Evolutionary conservation across 345 rosid genomes (phyloP).

Genomic region (Eucalyptus urophylla): DNA sequence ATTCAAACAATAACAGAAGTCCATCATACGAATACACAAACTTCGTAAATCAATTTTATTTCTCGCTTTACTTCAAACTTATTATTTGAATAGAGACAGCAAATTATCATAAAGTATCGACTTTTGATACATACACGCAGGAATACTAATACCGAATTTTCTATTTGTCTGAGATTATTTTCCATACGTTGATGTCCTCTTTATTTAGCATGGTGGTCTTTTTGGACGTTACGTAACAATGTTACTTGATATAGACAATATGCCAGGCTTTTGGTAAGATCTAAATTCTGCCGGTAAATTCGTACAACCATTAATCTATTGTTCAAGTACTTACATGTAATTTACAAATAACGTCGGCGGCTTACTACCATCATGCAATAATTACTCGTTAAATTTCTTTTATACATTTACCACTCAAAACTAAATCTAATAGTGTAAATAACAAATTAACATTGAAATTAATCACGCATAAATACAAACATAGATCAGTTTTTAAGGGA

Average conservation of each 20-base stretch:
- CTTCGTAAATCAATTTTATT: too few species aligned
- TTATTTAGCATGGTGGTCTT: background rate
- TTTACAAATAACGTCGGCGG: background rate
- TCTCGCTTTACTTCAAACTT: too few species aligned
- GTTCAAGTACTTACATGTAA: background rate
- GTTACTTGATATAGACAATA: too few species aligned
- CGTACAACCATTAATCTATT: too few species aligned
- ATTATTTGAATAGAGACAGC: background rate
- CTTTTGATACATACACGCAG: background rate
- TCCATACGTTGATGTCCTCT: background rate
- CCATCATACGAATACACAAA: background rate
- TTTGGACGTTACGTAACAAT: background rate
- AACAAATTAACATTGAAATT: too few species aligned
- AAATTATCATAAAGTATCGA: background rate
- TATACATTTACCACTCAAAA: background rate
- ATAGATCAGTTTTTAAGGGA: too few species aligned
- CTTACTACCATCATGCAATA: background rate
- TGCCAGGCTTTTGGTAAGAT: too few species aligned
- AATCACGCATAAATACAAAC: background rate
- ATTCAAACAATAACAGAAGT: background rate
- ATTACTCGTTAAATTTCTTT: too few species aligned
- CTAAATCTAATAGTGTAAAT: background rate
- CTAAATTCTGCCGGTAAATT: too few species aligned
- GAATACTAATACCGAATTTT: too few species aligned
- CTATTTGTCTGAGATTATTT: too few species aligned